A percentile compares a stretch with the other conserved stretches of the same genome.
Conservation (phyloP, 2,329 filamentous ascomycete genomes). For the Penicillium sp. region DNA sequence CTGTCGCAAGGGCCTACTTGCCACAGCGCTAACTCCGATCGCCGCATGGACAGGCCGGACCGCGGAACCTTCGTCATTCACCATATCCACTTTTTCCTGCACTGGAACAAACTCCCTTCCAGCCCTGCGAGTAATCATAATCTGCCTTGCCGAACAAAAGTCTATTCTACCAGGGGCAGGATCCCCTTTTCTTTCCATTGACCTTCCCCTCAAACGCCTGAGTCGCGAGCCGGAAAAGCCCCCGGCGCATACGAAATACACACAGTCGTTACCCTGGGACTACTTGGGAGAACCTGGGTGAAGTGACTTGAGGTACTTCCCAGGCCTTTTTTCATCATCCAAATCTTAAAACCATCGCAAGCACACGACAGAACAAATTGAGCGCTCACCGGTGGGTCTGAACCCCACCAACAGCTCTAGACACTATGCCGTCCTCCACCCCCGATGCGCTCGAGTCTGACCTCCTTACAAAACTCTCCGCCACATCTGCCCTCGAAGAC, state of each 20-base stretch:
- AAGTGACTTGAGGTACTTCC: background rate
- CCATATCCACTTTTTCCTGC: constrained; percentile 14
- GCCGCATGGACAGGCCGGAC: constrained; percentile 17
- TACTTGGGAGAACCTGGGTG: background rate
- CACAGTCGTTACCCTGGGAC: constrained; percentile 3
- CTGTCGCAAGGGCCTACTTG: constrained; percentile 3
- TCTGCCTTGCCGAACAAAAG: constrained; percentile 1
- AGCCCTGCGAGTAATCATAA: constrained; percentile 14
- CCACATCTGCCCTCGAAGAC: constrained; percentile 52
- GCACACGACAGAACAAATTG: background rate
- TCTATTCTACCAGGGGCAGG: constrained; percentile 12
- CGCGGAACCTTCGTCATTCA: constrained; percentile 19
- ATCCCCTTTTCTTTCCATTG: constrained; percentile 6
- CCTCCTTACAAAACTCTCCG: constrained; percentile 47
- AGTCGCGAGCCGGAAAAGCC: background rate
- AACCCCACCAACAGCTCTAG: constrained; percentile 3
- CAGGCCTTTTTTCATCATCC: background rate
- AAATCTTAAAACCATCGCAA: background rate
- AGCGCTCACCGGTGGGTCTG: background rate
- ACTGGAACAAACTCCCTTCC: constrained; percentile 2
- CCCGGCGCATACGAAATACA: constrained; percentile 10
- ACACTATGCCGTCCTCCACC: constrained; percentile 22
- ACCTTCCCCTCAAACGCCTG: constrained; percentile 2
- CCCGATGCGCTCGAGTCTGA: constrained; percentile 40
- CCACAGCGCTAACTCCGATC: constrained; percentile 13